These are phyloP conservation scores for Colletotrichum incanum DNA, from an alignment of 2,329 filamentous ascomycete species.

Conservation along the genomic window DNA sequence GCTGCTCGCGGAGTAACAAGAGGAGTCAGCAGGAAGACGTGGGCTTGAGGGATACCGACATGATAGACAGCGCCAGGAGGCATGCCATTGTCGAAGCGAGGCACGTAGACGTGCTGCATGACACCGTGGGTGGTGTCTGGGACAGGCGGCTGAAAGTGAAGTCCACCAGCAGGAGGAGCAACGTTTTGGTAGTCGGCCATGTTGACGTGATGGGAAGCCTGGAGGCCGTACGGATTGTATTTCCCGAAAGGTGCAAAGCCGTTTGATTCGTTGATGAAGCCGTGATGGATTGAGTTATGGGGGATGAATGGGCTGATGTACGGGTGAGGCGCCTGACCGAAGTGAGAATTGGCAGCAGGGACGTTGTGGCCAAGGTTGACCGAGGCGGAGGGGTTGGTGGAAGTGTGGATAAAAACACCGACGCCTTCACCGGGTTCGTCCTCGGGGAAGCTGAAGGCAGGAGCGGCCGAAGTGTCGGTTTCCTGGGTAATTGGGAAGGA, in stretches of 20 bases:
- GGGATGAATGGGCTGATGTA: constrained; percentile 38
- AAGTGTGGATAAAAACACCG: constrained; percentile 32
- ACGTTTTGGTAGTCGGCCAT: constrained; percentile 62
- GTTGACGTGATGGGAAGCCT: constrained; percentile 44
- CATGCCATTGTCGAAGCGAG: constrained; percentile 63
- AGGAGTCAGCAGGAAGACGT: constrained; percentile 47
- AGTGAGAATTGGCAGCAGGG: constrained; percentile 12
- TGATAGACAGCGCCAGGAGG: constrained; percentile 47
- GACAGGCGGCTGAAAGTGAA: constrained; percentile 72
- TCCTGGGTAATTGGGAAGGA: constrained; percentile 30
- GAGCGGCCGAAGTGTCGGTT: constrained; percentile 19
- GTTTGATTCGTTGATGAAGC: constrained; percentile 25
- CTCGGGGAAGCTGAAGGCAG: constrained; percentile 25
- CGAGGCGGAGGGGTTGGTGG: constrained; percentile 40
- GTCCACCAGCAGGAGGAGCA: constrained; percentile 59
- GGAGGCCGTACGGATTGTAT: constrained; percentile 34
- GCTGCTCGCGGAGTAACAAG: constrained; percentile 18
- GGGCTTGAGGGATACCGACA: constrained; percentile 53
- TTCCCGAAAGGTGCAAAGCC: constrained; percentile 36
- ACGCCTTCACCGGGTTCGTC: neutral
- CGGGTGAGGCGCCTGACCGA: constrained; percentile 35
- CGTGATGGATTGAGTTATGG: constrained; percentile 40
- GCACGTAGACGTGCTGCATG: constrained; percentile 69
- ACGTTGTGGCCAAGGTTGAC: constrained; percentile 26
- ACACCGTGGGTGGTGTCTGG: constrained; percentile 72